Conservation (phyloP, 1,284 basidiomycete species). For the Naganishia cerealis region DNA sequence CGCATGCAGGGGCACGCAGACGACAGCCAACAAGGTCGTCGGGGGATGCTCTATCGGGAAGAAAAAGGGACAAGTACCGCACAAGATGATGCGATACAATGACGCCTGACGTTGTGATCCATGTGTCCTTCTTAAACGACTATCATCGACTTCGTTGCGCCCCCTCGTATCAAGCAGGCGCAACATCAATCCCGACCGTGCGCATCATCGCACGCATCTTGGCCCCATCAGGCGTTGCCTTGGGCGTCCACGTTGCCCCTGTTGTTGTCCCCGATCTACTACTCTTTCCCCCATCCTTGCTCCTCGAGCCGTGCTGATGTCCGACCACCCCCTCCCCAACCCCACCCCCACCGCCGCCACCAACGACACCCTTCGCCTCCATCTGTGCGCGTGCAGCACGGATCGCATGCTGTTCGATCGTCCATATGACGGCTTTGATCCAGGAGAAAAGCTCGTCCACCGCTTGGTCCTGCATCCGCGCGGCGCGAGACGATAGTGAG, state of each 20-base stretch:
- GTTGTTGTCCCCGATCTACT: neutral
- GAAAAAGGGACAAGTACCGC: too few species aligned
- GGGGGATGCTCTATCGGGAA: too few species aligned
- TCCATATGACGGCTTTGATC: slow-evolving; percentile 55
- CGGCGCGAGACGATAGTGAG: neutral
- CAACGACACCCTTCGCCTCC: slow-evolving; percentile 12
- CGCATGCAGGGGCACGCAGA: too few species aligned
- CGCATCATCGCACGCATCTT: slow-evolving; percentile 32
- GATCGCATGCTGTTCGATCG: slow-evolving; percentile 51
- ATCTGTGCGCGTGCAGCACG: slow-evolving; percentile 30
- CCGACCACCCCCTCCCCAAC: neutral
- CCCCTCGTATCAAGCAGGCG: slow-evolving; percentile 13
- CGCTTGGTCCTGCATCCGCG: slow-evolving; percentile 46
- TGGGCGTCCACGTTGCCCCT: slow-evolving; percentile 27
- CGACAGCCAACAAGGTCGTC: too few species aligned
- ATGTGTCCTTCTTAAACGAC: too few species aligned
- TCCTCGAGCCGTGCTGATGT: neutral
- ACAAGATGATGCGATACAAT: too few species aligned
- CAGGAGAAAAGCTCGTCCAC: slow-evolving; percentile 53
- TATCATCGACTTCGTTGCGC: neutral
- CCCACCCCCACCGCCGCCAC: too few species aligned
- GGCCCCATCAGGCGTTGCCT: slow-evolving; percentile 29
- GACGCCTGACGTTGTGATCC: too few species aligned
- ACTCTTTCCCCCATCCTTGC: neutral
- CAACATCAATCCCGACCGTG: slow-evolving; percentile 30